Conservation (phyloP, 148 eudicot species). For the Dysphania ambrosioides region DNA sequence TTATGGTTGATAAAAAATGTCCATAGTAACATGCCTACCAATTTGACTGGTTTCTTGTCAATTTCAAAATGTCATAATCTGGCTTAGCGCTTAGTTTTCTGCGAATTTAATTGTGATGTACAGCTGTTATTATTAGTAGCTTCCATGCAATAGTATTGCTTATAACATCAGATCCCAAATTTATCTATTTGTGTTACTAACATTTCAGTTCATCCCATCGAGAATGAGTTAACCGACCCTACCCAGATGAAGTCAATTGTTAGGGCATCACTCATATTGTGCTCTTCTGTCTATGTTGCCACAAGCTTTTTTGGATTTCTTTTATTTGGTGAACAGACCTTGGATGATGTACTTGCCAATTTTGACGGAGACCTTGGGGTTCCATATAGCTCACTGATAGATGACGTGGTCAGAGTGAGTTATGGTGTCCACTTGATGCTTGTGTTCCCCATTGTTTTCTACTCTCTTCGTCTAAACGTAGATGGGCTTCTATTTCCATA, state of each 20-base stretch:
- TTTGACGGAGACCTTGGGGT: constrained; percentile 79
- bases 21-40: not conserved
- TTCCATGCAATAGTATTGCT: not conserved
- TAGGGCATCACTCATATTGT: constrained; percentile 50
- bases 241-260: constrained; percentile 68
- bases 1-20: not conserved
- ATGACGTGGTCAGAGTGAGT: constrained; percentile 69
- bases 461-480: constrained; percentile 68
- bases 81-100: not conserved
- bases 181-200: not conserved
- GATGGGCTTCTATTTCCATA: constrained; percentile 68
- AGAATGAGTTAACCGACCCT: constrained; percentile 68
- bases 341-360: constrained; percentile 82
- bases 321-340: constrained; percentile 59
- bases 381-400: constrained; percentile 62
- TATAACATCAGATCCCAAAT: not conserved
- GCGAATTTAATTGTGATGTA: not conserved
- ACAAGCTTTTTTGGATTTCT: constrained; percentile 81
- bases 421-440: constrained; percentile 82
- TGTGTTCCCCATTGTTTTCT: constrained; percentile 79
- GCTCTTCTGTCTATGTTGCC: constrained; percentile 57
- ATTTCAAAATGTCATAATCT: not conserved
- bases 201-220: constrained; percentile 75
- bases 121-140: not conserved
- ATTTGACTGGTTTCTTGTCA: not conserved